Base-by-base conservation (phyloP, 2,329 filamentous ascomycete genomes). In the Nakataea oryzae region DNA sequence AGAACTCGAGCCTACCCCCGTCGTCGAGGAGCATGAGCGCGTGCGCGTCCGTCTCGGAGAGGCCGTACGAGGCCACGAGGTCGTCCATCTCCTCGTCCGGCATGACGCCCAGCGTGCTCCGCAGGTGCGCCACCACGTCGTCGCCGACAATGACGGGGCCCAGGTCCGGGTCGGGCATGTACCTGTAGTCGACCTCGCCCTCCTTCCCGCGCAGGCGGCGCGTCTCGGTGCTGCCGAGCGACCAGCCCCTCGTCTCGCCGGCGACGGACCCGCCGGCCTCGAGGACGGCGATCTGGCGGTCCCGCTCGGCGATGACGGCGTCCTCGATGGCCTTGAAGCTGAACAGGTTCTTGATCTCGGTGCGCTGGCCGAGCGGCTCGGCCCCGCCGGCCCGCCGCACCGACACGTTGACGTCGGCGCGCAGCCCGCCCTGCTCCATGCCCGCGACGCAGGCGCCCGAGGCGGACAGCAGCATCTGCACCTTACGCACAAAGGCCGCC, bases 131-230 rank as follows among this genome's bases (percentile, higher is more conserved):
- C 5, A 97, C 77, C 0, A 97, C 79, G 63, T 90, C 86, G 2
- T 80, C 71, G 9, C 86, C 86, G 64, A 99, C 88, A 2, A 92
- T 72, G 1, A 99, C 79, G 1, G 95, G 91, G 0, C 85, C 82
- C 17, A 99, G 80, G 71, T 99, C 95, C 6, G 95, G 91, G 72
- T 99, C 95, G 0, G 95, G 93, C 93, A 99, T 97, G 72, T 99
- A 99, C 55, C 95, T 83, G 74, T 99, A 99, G 74, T 99, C 95
- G 7, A 97, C 92, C 71, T 96, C 93, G 58, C 95, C 95, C 73
- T 97, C 95, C 73, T 99, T 99, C 29, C 91, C 91, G 69, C 95
- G 84, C 56, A 99, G 77, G 54, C 88, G 83, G 63, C 85, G 86
- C 3, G 95, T 97, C 71, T 92, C 88, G 4, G 85, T 91, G 65